Conservation (phyloP, 495 filamentous ascomycete genomes). For the Hypoxylon cercidicola region DNA sequence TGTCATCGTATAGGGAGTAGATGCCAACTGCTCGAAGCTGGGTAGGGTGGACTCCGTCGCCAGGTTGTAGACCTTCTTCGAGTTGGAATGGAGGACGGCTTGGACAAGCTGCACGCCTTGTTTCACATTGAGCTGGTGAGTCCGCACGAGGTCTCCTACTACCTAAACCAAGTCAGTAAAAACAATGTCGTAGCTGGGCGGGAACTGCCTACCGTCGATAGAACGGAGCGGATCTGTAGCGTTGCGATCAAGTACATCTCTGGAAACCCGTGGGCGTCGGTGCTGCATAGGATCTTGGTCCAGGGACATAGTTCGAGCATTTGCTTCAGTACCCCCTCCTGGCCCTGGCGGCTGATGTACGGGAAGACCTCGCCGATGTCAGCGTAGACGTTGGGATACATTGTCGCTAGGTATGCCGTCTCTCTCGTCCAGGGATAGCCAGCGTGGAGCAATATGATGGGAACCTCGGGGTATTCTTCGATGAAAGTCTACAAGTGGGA, state of each 20-base stretch:
- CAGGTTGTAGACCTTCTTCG: slow-evolving; percentile 72
- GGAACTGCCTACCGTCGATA: slow-evolving; percentile 65
- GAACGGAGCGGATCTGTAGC: slow-evolving; percentile 77
- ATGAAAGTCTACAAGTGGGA: slow-evolving; percentile 82
- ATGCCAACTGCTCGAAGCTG: slow-evolving; percentile 11
- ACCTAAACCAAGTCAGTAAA: slow-evolving; percentile 56
- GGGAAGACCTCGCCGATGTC: slow-evolving; percentile 91
- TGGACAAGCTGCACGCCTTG: slow-evolving; percentile 68
- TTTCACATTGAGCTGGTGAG: slow-evolving; percentile 62
- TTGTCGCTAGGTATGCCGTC: slow-evolving; percentile 81
- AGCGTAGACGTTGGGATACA: slow-evolving; percentile 85
- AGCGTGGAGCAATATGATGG: slow-evolving; percentile 84
- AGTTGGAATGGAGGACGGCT: slow-evolving; percentile 75
- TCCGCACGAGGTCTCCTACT: slow-evolving; percentile 68
- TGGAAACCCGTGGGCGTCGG: slow-evolving; percentile 84
- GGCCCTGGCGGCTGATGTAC: slow-evolving; percentile 80
- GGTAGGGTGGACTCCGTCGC: slow-evolving; percentile 24
- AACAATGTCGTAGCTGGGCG: not conserved
- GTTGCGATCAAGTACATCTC: slow-evolving; percentile 86
- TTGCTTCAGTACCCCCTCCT: slow-evolving; percentile 77
- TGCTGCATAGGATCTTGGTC: slow-evolving; percentile 85
- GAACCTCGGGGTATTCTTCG: slow-evolving; percentile 70
- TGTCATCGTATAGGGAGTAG: slow-evolving; percentile 34
- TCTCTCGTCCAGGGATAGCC: slow-evolving; percentile 87
- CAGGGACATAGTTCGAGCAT: slow-evolving; percentile 80